Conservation (phyloP, 768 basidiomycete genomes). For the Pleurotus eryngii region DNA sequence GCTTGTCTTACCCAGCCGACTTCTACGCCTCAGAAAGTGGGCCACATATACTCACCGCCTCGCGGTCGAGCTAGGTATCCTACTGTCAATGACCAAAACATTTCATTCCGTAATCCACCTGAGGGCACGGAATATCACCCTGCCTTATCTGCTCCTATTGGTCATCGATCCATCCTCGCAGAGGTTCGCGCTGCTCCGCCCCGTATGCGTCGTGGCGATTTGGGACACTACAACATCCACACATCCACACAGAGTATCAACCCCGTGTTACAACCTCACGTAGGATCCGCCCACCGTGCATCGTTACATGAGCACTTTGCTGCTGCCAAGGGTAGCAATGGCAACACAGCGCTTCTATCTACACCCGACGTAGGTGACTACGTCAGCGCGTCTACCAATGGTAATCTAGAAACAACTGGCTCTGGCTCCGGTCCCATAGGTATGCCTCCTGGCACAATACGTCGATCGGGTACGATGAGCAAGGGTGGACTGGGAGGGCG, state of each 20-base stretch:
- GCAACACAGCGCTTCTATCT: not conserved
- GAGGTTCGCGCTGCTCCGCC: slow-evolving; percentile 61
- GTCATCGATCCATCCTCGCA: slow-evolving; percentile 63
- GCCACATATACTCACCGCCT: slow-evolving; percentile 30
- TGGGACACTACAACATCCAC: not conserved
- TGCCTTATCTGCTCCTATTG: slow-evolving; percentile 64
- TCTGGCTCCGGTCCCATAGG: not conserved
- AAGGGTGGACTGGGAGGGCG: slow-evolving; percentile 49
- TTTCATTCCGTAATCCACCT: slow-evolving; percentile 60
- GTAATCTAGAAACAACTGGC: not conserved
- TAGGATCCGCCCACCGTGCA: slow-evolving; percentile 18
- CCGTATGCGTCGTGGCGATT: slow-evolving; percentile 7
- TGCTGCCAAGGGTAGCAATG: not conserved
- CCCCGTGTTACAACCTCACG: slow-evolving; percentile 25
- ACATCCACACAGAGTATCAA: slow-evolving; percentile 18
- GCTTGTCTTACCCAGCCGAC: slow-evolving; percentile 9
- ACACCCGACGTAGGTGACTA: slow-evolving; percentile 7
- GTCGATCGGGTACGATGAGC: slow-evolving; percentile 41
- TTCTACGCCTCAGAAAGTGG: slow-evolving; percentile 41
- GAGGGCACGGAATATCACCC: slow-evolving; percentile 33
- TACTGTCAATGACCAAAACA: slow-evolving; percentile 17
- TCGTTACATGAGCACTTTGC: slow-evolving; percentile 10
- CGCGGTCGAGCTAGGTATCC: slow-evolving; percentile 29
- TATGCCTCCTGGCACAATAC: not conserved
- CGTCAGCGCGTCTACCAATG: slow-evolving; percentile 10